These are phyloP conservation scores for Acmispon strigosus DNA, from an alignment of 306 rosid genomes.

Conservation along the genomic window DNA sequence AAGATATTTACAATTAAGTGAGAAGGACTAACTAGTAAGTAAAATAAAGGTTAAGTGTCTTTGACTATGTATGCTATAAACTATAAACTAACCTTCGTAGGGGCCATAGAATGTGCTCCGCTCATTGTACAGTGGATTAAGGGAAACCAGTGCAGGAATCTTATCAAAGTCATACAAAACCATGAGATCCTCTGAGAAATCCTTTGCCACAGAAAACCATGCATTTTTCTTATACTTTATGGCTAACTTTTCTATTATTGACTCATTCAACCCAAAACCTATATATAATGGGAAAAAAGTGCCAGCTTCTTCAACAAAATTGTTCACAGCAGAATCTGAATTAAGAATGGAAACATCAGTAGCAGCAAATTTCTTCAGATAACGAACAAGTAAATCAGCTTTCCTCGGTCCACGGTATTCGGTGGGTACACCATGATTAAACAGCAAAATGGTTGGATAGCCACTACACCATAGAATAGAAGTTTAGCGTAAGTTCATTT, in stretches of 20 bases:
- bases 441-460: slow-evolving; percentile 70
- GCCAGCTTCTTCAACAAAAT: slow-evolving; percentile 65
- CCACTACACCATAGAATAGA: slow-evolving; percentile 46
- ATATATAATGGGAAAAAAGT: slow-evolving; percentile 68
- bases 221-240: slow-evolving; percentile 77
- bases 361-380: slow-evolving; percentile 84
- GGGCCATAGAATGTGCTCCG: slow-evolving; percentile 82
- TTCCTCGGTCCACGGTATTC: slow-evolving; percentile 91
- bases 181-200: slow-evolving; percentile 84
- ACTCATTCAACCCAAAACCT: slow-evolving; percentile 74
- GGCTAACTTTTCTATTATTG: slow-evolving; percentile 50
- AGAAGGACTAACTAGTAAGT: not conserved
- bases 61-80: slow-evolving; percentile 6
- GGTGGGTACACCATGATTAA: slow-evolving; percentile 65
- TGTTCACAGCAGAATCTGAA: slow-evolving; percentile 66
- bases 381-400: slow-evolving; percentile 72
- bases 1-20: not conserved
- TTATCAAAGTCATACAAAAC: slow-evolving; percentile 75
- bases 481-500: slow-evolving; percentile 5
- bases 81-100: slow-evolving; percentile 66
- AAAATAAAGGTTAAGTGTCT: not conserved
- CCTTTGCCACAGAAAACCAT: slow-evolving; percentile 94
- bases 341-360: slow-evolving; percentile 79
- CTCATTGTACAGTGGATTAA: slow-evolving; percentile 67
- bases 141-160: slow-evolving; percentile 80